phyloP scores from a whole-genome alignment of 495 filamentous ascomycete species.

The Platismatia glauca region DNA sequence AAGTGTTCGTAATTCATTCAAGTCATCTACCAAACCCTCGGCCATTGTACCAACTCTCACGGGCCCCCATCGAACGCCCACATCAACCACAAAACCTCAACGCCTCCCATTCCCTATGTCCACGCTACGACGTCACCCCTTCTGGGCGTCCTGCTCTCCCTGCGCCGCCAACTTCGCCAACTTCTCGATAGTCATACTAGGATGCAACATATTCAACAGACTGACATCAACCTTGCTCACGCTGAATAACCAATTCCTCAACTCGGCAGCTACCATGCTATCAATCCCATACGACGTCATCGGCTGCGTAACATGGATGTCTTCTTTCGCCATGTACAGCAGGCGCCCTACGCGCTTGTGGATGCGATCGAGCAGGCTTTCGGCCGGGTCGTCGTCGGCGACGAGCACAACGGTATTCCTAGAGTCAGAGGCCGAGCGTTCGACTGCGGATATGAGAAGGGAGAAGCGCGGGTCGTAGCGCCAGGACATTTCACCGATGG shows the following conservation, averaged over 20 bases:
- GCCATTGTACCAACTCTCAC: no score
- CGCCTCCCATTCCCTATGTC: no score
- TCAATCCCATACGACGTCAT: conserved; percentile 46
- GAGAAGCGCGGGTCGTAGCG: conserved; percentile 23
- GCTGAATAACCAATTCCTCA: conserved; percentile 42
- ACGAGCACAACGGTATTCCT: neutral
- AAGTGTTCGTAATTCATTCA: no score
- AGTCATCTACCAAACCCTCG: no score
- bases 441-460: neutral
- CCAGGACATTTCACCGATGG: conserved; percentile 19
- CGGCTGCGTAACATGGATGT: conserved; percentile 37
- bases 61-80: no score
- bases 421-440: neutral
- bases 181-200: neutral
- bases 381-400: neutral
- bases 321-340: conserved; percentile 43
- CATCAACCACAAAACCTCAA: no score
- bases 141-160: no score
- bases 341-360: conserved; percentile 41
- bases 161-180: no score
- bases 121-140: no score
- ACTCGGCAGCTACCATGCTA: conserved; percentile 46
- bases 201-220: neutral
- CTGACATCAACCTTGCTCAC: neutral
- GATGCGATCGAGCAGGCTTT: conserved; percentile 34